Evolutionary conservation across 163 green algal species (phyloP).

Genomic region (Scenedesmus sp.): DNA sequence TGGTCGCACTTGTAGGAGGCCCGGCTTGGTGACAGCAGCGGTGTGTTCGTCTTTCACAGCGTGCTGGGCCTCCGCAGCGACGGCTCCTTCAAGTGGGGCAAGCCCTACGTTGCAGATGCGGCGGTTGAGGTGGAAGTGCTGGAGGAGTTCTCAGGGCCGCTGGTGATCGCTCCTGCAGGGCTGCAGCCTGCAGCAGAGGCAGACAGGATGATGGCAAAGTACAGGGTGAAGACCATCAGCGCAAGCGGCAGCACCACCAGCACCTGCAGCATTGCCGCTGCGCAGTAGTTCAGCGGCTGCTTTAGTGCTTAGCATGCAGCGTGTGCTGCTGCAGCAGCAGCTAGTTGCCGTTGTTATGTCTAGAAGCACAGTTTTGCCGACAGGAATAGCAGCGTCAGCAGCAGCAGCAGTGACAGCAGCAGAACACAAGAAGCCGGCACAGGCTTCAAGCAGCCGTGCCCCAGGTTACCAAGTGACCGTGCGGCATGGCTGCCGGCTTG

Average conservation of each 20-base stretch:
- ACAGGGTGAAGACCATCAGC: constrained; percentile 36
- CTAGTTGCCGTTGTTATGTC: neutral
- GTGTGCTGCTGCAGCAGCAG: constrained; percentile 6
- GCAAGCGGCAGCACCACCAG: neutral
- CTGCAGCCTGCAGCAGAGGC: neutral
- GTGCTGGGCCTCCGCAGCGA: constrained; percentile 33
- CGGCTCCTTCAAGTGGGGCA: constrained; percentile 32
- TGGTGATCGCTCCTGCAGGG: neutral
- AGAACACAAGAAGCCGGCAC: neutral
- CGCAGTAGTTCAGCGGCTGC: neutral
- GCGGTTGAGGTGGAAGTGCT: constrained; percentile 49
- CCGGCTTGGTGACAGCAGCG: neutral
- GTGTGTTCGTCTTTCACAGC: constrained; percentile 13
- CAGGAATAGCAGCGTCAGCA: neutral
- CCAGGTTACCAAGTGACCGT: too few relatives aligned
- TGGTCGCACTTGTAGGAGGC: neutral
- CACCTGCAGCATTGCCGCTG: neutral
- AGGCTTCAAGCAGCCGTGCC: neutral
- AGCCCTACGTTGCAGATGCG: constrained; percentile 42
- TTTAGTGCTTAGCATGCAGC: neutral
- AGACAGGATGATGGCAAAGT: constrained; percentile 9
- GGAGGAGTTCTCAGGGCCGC: constrained; percentile 40
- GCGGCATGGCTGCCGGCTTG: too few relatives aligned
- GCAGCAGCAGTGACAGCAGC: neutral
- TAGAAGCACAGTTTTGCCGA: neutral